Evolutionary conservation across 306 rosid species (phyloP), one percentile per base, ranked within the genome.

Genomic region (Boehmeria nivea): DNA sequence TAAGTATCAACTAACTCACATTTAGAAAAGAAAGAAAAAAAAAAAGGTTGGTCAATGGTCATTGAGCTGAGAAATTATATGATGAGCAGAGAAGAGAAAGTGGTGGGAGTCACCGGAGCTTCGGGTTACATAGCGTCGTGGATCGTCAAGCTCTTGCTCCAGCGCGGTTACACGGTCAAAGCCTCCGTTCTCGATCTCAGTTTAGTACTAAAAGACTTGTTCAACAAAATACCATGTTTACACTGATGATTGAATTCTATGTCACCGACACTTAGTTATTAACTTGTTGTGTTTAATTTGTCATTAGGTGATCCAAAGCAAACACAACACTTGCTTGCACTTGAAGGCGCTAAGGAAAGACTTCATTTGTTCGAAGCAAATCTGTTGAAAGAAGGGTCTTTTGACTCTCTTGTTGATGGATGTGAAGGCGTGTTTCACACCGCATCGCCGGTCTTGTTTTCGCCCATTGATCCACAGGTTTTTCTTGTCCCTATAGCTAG

Each of bases 111-210:
- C 5, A 81, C 77, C 0, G 81, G 84, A 56, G 87, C 66, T 24
- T 81, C 84, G 10, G 83, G 87, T n/a, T 75, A 16, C 28, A 75
- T 81, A 33, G 88, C 81, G 49, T 78, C 84, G 38, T 81, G 88
- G 84, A 33, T 74, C 0, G 67, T 82, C 17, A 78, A 78, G 68
- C 51, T 78, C 16, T 82, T 82, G 10, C 75, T 82, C 10, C 73
- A 59, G 10, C 65, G 66, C 20, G 82, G 76, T 8, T 78, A 82
- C 61, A 61, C 65, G 1, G 73, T 82, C 25, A 72, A 68, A 24
- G 84, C 77, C 43, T 57, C 79, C 3, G 68, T 77, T 65, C 79
- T 76, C 2, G 68, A 77, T 15, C 76, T 60, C 27, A 44, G 83
- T 73, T 3, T n/a, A n/a, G n/a, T n/a, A n/a, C n/a, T n/a, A n/a